Evolutionary conservation across 371 early-diverging fungal genomes (phyloP), one percentile per base, ranked within the genome.

Genomic region (Saksenaea vasiformis): DNA sequence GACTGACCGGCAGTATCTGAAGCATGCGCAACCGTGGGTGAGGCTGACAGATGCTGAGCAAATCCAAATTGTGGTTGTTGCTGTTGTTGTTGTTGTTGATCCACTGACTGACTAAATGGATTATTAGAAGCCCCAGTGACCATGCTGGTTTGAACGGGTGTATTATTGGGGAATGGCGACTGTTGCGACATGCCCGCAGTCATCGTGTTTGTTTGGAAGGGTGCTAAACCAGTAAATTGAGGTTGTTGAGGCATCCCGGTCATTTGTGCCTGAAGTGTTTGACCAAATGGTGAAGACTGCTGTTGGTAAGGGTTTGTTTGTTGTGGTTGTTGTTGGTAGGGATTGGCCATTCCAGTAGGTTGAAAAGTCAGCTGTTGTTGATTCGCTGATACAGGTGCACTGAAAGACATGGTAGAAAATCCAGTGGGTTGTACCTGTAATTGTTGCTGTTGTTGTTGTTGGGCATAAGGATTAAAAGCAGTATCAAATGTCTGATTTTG

Each of bases 201-300:
- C 51, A 51, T 53, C 17, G 27, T 36, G 54, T 24, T 72, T 54
- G 15, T 72, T 68, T 60, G 73, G 72, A 65, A 78, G 60, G 69
- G 71, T 68, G 61, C 61, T 56, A 56, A 5, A 7, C 37, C 56
- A 74, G 72, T 90, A 82, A 43, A 73, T 58, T 64, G 74, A 66
- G 69, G 37, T 70, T 66, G 79, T 59, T 81, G 78, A 34, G 70
- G 79, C 54, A 80, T 67, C 1, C 76, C 72, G 8, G 76, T 76
- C 74, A 74, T 73, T 53, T 75, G 76, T 54, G 76, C 69, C 54
- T 73, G 77, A 22, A 74, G 64, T 14, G 38, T 56, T 35, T 65
- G 62, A 34, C 61, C 61, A 34, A 67, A 69, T 54, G 28, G 54
- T 5, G 51, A 10, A 47, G 51, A 47, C 22, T 66, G 69, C 19